Evolutionary conservation across 108 stramenopile species (phyloP).

Genomic region (Skeletonema menzelii): DNA sequence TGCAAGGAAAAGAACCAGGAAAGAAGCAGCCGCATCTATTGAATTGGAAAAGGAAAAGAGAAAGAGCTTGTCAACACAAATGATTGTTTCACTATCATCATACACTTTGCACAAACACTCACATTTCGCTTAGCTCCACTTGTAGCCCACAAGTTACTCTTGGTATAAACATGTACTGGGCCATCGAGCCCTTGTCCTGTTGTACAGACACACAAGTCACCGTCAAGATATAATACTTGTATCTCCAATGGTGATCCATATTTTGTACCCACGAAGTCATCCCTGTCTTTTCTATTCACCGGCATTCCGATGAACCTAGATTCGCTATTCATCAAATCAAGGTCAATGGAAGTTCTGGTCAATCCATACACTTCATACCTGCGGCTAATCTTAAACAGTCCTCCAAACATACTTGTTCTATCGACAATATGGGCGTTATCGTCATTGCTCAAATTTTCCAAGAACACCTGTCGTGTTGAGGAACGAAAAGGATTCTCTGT

Average conservation of each 20-base stretch:
- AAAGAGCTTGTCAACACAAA: neutral
- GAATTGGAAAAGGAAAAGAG: neutral
- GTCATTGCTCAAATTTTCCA: conserved; percentile 56
- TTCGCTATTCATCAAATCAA: conserved; percentile 43
- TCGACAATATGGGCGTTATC: conserved; percentile 61
- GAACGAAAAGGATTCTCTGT: conserved; percentile 52
- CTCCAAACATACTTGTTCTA: conserved; percentile 43
- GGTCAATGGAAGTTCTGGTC: conserved; percentile 52
- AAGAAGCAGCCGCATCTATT: conserved; percentile 34
- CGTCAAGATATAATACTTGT: conserved; percentile 60
- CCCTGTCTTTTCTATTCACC: conserved; percentile 12
- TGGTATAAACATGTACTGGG: conserved; percentile 62
- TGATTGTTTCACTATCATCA: neutral
- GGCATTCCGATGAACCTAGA: conserved; percentile 25
- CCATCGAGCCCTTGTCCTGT: conserved; percentile 39
- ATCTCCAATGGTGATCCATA: conserved; percentile 41
- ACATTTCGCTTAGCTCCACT: conserved; percentile 45
- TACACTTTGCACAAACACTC: neutral
- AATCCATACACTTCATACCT: conserved; percentile 51
- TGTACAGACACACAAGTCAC: conserved; percentile 58
- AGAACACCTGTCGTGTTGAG: conserved; percentile 48
- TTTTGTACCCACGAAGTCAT: conserved; percentile 35
- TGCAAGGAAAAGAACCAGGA: conserved; percentile 32
- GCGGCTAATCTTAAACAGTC: conserved; percentile 25
- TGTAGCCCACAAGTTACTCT: conserved; percentile 48